These are phyloP conservation scores for Oleoguttula mirabilis DNA, from an alignment of 495 filamentous ascomycete species.

Conservation along the genomic window DNA sequence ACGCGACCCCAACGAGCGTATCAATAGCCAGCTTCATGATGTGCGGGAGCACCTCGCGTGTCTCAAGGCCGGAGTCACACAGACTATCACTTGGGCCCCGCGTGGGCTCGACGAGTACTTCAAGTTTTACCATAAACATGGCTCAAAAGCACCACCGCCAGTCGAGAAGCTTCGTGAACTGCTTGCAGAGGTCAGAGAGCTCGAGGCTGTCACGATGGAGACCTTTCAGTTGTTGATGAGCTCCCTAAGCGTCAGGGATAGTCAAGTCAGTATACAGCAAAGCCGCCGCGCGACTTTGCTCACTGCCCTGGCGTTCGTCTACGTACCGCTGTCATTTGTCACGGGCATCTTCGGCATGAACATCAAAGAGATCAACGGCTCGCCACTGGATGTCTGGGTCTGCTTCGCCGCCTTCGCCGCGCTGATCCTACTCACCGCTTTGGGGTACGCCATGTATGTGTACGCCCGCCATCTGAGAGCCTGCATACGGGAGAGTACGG, in stretches of 20 bases:
- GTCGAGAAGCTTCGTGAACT: not conserved
- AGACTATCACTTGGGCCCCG: not conserved
- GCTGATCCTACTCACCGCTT: too few species aligned
- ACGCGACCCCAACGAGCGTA: not conserved
- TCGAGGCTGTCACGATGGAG: not conserved
- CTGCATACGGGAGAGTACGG: too few species aligned
- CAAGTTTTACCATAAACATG: not conserved
- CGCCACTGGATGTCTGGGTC: conserved; percentile 2
- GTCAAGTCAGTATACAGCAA: conserved; percentile 2
- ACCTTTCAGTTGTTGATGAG: conserved; percentile 3
- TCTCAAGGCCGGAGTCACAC: not conserved
- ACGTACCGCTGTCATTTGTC: conserved; percentile 7
- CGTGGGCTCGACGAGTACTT: not conserved
- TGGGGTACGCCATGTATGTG: too few species aligned
- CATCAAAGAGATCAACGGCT: conserved; percentile 7
- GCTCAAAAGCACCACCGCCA: not conserved
- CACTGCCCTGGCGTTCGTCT: conserved; percentile 6
- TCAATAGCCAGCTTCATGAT: not conserved
- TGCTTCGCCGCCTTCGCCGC: not conserved
- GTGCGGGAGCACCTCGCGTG: not conserved
- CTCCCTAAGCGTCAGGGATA: not conserved
- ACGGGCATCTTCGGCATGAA: conserved; percentile 12
- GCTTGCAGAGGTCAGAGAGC: not conserved
- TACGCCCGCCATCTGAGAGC: too few species aligned
- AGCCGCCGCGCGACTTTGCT: not conserved